Conservation (phyloP, 805 yeast genomes). For the Kazachstania psychrophila region DNA sequence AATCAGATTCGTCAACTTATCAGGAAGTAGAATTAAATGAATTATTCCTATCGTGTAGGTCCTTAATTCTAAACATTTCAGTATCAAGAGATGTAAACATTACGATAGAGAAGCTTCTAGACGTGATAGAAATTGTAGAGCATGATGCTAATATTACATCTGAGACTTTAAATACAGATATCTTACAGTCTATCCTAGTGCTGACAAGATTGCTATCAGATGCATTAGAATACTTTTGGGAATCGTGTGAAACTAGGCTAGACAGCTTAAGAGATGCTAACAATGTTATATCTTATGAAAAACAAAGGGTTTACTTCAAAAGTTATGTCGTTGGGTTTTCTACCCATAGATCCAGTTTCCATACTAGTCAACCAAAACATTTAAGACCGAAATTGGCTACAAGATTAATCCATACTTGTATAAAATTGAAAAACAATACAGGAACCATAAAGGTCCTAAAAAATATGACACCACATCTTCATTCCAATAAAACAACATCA, state of each 20-base stretch:
- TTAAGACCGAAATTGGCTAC: constrained; percentile 17
- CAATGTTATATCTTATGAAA: constrained; percentile 13
- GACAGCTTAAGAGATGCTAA: no score
- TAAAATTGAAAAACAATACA: constrained; percentile 26
- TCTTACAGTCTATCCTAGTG: constrained; percentile 28
- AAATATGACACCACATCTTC: constrained; percentile 13
- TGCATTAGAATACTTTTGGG: constrained; percentile 33
- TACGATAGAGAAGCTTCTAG: constrained; percentile 11
- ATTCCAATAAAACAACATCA: constrained; percentile 6
- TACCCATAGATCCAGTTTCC: constrained; percentile 26
- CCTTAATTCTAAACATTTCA: constrained; percentile 19
- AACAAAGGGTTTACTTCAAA: constrained; percentile 14
- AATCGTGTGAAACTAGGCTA: constrained; percentile 9
- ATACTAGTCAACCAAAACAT: constrained; percentile 25
- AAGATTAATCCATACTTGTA: constrained; percentile 19
- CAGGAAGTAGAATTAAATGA: constrained; percentile 19
- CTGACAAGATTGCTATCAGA: constrained; percentile 33
- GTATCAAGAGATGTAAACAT: constrained; percentile 15
- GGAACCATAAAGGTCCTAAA: constrained; percentile 24
- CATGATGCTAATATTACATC: constrained; percentile 6
- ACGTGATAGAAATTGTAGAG: constrained; percentile 6
- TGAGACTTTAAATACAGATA: constrained; percentile 6
- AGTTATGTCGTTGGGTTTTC: constrained; percentile 28
- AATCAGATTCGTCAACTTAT: constrained; percentile 14
- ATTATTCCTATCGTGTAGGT: constrained; percentile 18